These are phyloP conservation scores for Glycine latifolia DNA, from an alignment of 306 rosid species.

Conservation along the genomic window DNA sequence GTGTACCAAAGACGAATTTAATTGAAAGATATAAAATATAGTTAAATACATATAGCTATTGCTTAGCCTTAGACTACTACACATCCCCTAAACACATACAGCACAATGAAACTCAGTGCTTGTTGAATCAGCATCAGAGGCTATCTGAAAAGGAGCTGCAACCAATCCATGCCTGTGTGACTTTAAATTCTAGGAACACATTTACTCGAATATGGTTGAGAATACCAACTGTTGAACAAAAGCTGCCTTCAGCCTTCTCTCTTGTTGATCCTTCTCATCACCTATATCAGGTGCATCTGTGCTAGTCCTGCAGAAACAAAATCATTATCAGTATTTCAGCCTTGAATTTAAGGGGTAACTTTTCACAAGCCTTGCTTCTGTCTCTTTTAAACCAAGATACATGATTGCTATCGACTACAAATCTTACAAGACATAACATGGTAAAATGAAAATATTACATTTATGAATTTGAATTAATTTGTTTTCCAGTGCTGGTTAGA, in stretches of 20 bases:
- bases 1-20: not conserved
- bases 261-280: conserved; percentile 63
- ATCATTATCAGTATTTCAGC: conserved; percentile 26
- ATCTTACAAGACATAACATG: not conserved
- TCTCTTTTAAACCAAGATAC: conserved; percentile 15
- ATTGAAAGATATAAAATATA: conserved; percentile 26
- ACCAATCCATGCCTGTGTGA: conserved; percentile 43
- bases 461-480: not conserved
- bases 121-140: conserved; percentile 44
- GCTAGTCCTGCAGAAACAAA: conserved; percentile 53
- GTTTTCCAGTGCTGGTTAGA: not conserved
- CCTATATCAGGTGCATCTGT: conserved; percentile 47
- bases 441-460: too few relatives aligned
- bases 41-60: conserved; percentile 25
- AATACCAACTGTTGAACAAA: conserved; percentile 71
- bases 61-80: conserved; percentile 38
- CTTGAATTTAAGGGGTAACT: conserved; percentile 1
- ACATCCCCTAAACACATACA: conserved; percentile 51
- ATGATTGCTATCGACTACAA: conserved; percentile 1
- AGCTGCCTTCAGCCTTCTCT: conserved; percentile 65
- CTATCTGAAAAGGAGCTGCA: conserved; percentile 39
- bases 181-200: conserved; percentile 25
- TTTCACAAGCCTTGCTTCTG: conserved; percentile 19
- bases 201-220: conserved; percentile 70
- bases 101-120: conserved; percentile 48